These are phyloP conservation scores for Porodaedalea pini DNA, from an alignment of 1,284 basidiomycete genomes.

Conservation along the genomic window DNA sequence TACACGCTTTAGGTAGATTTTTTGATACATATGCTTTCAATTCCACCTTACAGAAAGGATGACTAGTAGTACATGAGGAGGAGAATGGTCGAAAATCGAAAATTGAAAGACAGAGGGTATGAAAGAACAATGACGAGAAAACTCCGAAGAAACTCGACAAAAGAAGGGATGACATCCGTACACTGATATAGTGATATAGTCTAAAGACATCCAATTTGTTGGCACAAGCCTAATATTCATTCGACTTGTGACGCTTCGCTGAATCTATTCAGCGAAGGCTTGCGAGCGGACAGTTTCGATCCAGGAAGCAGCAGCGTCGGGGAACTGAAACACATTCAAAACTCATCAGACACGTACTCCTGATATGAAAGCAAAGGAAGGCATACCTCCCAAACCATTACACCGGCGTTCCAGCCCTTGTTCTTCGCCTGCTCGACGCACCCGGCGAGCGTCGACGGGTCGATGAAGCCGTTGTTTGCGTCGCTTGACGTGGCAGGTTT, in stretches of 20 bases:
- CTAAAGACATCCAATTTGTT: not conserved
- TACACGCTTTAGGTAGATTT: too few species aligned
- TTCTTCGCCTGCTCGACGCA: slow-evolving; percentile 53
- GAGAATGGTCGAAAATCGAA: not conserved
- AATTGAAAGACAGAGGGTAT: not conserved
- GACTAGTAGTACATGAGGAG: not conserved
- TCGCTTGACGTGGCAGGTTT: slow-evolving; percentile 54
- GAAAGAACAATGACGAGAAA: not conserved
- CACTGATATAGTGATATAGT: not conserved
- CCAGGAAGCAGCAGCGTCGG: slow-evolving; percentile 46
- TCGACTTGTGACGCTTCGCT: not conserved
- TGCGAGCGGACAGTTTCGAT: slow-evolving; percentile 42
- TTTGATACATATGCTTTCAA: too few species aligned
- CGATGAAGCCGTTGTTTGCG: slow-evolving; percentile 58
- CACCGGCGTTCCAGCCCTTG: slow-evolving; percentile 58
- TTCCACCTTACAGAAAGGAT: not conserved
- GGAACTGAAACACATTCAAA: slow-evolving; percentile 35
- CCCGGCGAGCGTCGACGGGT: slow-evolving; percentile 45
- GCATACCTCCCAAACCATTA: slow-evolving; percentile 47
- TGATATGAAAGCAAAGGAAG: slow-evolving; percentile 15
- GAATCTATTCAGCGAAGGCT: slow-evolving; percentile 38
- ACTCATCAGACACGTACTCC: not conserved
- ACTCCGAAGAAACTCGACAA: not conserved
- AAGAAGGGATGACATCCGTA: not conserved
- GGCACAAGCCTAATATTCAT: not conserved